These are phyloP conservation scores for Peronosclerospora sorghi DNA, from an alignment of 352 stramenopile genomes.

Conservation along the genomic window DNA sequence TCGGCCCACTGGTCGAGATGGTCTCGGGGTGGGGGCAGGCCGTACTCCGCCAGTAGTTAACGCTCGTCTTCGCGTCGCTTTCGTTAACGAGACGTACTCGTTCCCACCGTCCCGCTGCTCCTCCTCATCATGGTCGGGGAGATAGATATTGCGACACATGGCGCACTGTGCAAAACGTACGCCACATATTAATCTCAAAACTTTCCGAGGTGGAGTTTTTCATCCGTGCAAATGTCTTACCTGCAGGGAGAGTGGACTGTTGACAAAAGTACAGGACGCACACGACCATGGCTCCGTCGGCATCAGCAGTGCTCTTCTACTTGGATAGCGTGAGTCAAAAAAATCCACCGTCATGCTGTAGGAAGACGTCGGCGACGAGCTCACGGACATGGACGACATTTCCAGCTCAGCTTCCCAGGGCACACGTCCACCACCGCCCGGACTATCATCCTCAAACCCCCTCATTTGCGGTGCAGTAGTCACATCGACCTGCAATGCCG, in stretches of 20 bases:
- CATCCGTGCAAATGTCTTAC: constrained; percentile 33
- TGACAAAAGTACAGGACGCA: constrained; percentile 56
- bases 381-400: constrained; percentile 25
- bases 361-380: constrained; percentile 22
- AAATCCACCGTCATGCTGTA: constrained; percentile 44
- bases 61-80: constrained; percentile 13
- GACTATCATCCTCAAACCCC: constrained; percentile 13
- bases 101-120: constrained; percentile 17
- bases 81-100: constrained; percentile 6
- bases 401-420: constrained; percentile 25
- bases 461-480: constrained; percentile 10
- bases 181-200: too few relatives aligned
- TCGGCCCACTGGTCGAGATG: constrained; percentile 1
- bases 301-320: constrained; percentile 25
- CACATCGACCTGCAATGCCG: constrained; percentile 73
- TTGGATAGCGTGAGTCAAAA: constrained; percentile 41
- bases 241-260: constrained; percentile 38
- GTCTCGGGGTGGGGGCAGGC: constrained; percentile 3
- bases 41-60: constrained; percentile 9
- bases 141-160: constrained; percentile 36
- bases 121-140: constrained; percentile 21
- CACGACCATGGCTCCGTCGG: constrained; percentile 48
- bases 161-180: too few relatives aligned
- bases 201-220: too few relatives aligned
- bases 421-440: constrained; percentile 21